These are phyloP conservation scores for Aspergillus bombycis DNA, from an alignment of 2,329 filamentous ascomycete species.

Conservation along the genomic window DNA sequence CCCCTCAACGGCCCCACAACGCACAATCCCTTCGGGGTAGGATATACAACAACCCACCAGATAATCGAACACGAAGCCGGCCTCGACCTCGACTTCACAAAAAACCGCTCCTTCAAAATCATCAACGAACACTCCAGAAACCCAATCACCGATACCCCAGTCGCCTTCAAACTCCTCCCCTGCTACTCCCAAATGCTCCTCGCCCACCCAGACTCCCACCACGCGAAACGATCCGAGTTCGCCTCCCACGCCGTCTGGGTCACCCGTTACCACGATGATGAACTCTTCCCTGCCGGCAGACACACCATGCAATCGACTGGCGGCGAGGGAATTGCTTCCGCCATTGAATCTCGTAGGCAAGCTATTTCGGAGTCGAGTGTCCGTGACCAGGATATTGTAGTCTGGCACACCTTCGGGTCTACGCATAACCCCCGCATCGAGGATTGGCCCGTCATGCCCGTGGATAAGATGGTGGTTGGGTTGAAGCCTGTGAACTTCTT, in stretches of 20 bases:
- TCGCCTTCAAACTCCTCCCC: conserved; percentile 58
- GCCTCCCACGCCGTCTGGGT: conserved; percentile 56
- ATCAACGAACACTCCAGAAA: conserved; percentile 55
- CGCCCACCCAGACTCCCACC: conserved; percentile 52
- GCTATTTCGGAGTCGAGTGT: conserved; percentile 33
- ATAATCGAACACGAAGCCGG: conserved; percentile 48
- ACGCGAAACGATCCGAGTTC: conserved; percentile 55
- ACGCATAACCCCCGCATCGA: conserved; percentile 47
- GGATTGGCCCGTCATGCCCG: conserved; percentile 45
- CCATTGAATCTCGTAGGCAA: conserved; percentile 26
- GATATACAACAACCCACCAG: conserved; percentile 50
- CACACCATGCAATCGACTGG: conserved; percentile 54
- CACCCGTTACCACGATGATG: conserved; percentile 53
- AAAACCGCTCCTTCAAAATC: conserved; percentile 59
- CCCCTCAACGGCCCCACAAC: conserved; percentile 46
- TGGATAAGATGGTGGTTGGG: conserved; percentile 24
- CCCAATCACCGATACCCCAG: conserved; percentile 53
- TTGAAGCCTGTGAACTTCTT: conserved; percentile 18
- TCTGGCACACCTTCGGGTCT: conserved; percentile 42
- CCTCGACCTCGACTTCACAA: conserved; percentile 43
- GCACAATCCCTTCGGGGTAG: conserved; percentile 55
- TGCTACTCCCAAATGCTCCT: conserved; percentile 60
- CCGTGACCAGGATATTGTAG: conserved; percentile 34
- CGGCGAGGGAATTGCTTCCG: conserved; percentile 29
- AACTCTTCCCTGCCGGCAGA: conserved; percentile 53